Base-by-base conservation (phyloP, 2,329 filamentous ascomycete species). In the Aotearoamyces nothofagi region DNA sequence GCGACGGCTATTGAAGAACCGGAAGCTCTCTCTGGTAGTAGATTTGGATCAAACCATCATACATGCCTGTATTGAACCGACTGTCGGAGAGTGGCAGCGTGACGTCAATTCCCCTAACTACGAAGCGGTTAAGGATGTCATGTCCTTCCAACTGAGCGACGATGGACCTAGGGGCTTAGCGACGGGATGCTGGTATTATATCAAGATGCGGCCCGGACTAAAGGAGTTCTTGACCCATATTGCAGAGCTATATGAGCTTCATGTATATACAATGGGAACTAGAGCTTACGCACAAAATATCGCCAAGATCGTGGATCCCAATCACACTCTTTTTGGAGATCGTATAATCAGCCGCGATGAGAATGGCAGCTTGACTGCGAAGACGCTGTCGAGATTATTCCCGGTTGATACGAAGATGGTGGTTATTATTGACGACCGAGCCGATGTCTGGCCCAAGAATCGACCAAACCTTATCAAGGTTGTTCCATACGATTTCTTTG, bases 261-360 rank as follows among this genome's bases (percentile, higher is more conserved):
- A 98, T 51, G 87, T 98, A 38, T 98, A 98, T 59, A 98, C 90
- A 24, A 98, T 98, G 90, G 90, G 87, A 32, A 98, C 90, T 13
- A 72, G 90, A 38, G 82, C 87, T n/a, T 98, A 98, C 49, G 90
- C 90, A 7, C 66, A 86, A 42, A 78, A 82, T 36, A 92, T 98
- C 42, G 84, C 84, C 20, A 78, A 79, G 41, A 87, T 98, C 37
- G 80, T 98, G 37, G 90, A 98, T 46, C 87, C 87, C 0, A 74
- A 87, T 17, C 71, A 77, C 39, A 86, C 78, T 49, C 71, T 93
- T 7, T 98, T 98, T 51, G 87, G 81, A 22, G 86, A 94, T 53
- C 74, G 90, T 31, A 86, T 98, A 44, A 79, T 98, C 46, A 96
- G 87, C 53, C 78, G 90, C 45, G 87, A 96, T 50, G 90, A 98